These are phyloP conservation scores for Candida argentea DNA, from an alignment of 805 yeast species.

Conservation along the genomic window DNA sequence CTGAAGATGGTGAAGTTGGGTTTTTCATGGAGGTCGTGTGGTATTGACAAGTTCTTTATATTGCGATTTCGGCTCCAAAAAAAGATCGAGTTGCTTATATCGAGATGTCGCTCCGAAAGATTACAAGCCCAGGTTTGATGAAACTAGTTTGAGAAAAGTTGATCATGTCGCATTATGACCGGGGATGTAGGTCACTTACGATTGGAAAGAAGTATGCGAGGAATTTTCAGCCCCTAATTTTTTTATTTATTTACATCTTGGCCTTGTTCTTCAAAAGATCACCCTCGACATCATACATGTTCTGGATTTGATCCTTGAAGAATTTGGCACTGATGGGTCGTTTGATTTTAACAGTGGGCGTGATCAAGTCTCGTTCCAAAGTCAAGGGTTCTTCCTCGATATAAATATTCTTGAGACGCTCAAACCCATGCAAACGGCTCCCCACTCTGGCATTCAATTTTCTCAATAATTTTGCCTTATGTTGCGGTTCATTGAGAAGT, in stretches of 20 bases:
- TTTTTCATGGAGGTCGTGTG: no score
- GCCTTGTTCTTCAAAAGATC: constrained; percentile 6
- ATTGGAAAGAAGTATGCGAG: neutral
- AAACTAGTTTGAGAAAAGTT: no score
- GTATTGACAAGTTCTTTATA: no score
- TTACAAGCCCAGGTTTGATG: no score
- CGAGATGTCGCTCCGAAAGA: no score
- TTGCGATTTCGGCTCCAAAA: no score
- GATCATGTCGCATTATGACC: no score
- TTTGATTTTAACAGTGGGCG: constrained; percentile 37
- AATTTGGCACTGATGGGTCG: constrained; percentile 38
- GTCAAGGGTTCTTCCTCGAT: constrained; percentile 19
- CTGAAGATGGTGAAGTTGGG: no score
- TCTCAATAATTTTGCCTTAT: constrained; percentile 8
- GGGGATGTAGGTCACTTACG: no score
- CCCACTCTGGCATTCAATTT: constrained; percentile 10
- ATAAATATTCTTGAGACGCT: constrained; percentile 14
- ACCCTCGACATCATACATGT: constrained; percentile 39
- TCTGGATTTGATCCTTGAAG: constrained; percentile 29
- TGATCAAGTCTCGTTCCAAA: constrained; percentile 14
- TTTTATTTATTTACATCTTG: constrained; percentile 5
- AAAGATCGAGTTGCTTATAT: no score
- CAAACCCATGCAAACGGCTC: constrained; percentile 12
- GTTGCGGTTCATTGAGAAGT: constrained; percentile 9
- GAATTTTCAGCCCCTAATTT: neutral